A percentile compares a stretch with the other conserved stretches of the same genome.
phyloP scores from a whole-genome alignment of 1,284 basidiomycete species.

The Pascua guehoae region DNA sequence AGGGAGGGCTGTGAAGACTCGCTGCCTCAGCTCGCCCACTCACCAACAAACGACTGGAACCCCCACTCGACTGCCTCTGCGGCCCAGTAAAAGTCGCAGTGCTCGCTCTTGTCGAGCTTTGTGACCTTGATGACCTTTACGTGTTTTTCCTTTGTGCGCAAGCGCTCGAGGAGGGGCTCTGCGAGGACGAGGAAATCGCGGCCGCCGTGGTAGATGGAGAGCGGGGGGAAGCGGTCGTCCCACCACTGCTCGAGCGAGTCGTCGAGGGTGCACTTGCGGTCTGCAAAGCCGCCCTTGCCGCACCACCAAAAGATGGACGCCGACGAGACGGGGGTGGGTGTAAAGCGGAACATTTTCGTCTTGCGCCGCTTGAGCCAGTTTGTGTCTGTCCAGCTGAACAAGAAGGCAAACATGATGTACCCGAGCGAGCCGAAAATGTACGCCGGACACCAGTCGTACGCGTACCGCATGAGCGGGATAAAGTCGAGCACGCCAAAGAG shows the following conservation, averaged over 20 bases:
- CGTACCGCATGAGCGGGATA: slow-evolving; percentile 60
- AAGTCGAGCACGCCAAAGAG: slow-evolving; percentile 62
- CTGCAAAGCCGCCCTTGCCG: slow-evolving; percentile 59
- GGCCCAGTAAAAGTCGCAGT: slow-evolving; percentile 56
- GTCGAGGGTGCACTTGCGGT: slow-evolving; percentile 58
- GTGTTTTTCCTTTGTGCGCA: slow-evolving; percentile 52
- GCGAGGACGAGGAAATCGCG: slow-evolving; percentile 54
- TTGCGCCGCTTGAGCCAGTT: slow-evolving; percentile 59
- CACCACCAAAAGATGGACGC: slow-evolving; percentile 60
- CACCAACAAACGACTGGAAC: slow-evolving; percentile 50
- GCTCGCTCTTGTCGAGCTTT: slow-evolving; percentile 54
- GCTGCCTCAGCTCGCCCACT: slow-evolving; percentile 12
- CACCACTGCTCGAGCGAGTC: slow-evolving; percentile 55
- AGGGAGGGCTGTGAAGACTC: slow-evolving; percentile 1
- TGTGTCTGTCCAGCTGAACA: slow-evolving; percentile 59
- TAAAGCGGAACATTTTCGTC: slow-evolving; percentile 63
- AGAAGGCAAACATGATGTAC: slow-evolving; percentile 60
- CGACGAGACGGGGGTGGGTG: slow-evolving; percentile 58
- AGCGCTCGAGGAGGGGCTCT: slow-evolving; percentile 54
- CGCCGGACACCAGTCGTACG: slow-evolving; percentile 58
- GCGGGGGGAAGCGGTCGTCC: slow-evolving; percentile 58
- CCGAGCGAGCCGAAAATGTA: slow-evolving; percentile 48
- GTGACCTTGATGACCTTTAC: slow-evolving; percentile 56
- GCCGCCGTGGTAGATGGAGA: slow-evolving; percentile 57
- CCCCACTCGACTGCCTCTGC: slow-evolving; percentile 62